Base-by-base conservation (phyloP, 306 rosid species). In the Casuarina cunninghamiana region DNA sequence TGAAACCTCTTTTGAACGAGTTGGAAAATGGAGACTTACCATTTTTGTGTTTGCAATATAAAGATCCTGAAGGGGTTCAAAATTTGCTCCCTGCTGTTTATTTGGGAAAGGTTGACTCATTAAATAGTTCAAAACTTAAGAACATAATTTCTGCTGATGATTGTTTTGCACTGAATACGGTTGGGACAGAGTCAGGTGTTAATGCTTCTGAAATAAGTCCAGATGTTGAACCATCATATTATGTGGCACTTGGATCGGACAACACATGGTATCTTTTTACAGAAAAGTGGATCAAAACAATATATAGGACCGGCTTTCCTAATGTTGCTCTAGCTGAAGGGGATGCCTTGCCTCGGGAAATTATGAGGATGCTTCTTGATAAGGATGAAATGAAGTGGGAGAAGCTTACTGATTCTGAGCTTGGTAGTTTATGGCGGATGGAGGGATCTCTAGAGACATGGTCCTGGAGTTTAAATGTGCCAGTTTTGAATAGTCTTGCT, bases 381-480 rank as follows among this genome's bases (percentile, higher is more conserved):
- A 92, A 88, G 83, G 91, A 82, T 55, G 97, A 86, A 32, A 84
- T 88, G 90, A 95, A 92, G 83, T 95, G 98, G 98, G 93, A 89
- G 78, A 92, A 86, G 86, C 95, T 95, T 82, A 80, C 93, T 3
- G 89, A 86, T 58, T 92, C 98, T 39, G 93, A 83, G 82, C 80
- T 77, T 10, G 98, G 98, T 71, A 82, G 96, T 60, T 80, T 95
- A 78, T 91, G 97, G 97, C 78, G 72, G 81, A 87, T 83, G 91
- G 97, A 92, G 84, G 98, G 97, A 86, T 92, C 97, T 81, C 84
- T 92, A 1, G 98, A 95, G 50, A 92, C 98, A 73, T 92, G 98
- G 98, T 88, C 98, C 45, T 95, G 98, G 98, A 92, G 97, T 89
- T 86, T 92, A 82, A 92, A 95, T 32, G 97, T 95, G 79, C 98